Evolutionary conservation across 208 protist genomes (phyloP).

Genomic region (Trypanosoma rangeli): DNA sequence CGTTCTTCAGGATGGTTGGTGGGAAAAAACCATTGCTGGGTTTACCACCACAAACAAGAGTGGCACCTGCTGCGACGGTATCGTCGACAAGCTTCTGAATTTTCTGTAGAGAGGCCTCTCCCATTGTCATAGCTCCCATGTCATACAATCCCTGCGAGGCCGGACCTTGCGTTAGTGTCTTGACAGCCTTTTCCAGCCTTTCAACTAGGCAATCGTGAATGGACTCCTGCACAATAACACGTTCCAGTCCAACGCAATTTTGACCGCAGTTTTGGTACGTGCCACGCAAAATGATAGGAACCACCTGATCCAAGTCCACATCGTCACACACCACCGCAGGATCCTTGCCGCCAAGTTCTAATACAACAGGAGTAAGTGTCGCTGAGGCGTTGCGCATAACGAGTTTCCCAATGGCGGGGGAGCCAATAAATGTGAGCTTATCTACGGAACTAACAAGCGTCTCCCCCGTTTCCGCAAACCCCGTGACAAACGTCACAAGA

Average conservation of each 20-base stretch:
- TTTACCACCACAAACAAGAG: conserved; percentile 84
- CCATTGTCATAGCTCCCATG: conserved; percentile 95
- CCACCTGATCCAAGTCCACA: conserved; percentile 86
- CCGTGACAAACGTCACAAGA: conserved; percentile 92
- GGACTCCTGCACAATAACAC: conserved; percentile 82
- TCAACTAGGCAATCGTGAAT: conserved; percentile 90
- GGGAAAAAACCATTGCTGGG: conserved; percentile 69
- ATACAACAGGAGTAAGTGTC: conserved; percentile 92
- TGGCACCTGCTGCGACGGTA: conserved; percentile 88
- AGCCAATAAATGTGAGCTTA: conserved; percentile 93
- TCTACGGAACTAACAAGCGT: conserved; percentile 87
- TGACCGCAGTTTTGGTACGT: conserved; percentile 95
- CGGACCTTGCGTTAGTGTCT: conserved; percentile 78
- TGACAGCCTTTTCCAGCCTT: conserved; percentile 52
- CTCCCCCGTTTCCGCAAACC: conserved; percentile 91
- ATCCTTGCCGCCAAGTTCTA: conserved; percentile 96
- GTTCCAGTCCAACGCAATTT: conserved; percentile 90
- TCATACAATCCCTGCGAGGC: conserved; percentile 71
- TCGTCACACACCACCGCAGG: conserved; percentile 92
- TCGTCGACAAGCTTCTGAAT: conserved; percentile 92
- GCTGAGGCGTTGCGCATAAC: conserved; percentile 90
- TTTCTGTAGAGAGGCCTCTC: conserved; percentile 74
- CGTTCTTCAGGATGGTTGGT: conserved; percentile 92
- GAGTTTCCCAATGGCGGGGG: conserved; percentile 83
- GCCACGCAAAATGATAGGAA: conserved; percentile 88